Conservation (phyloP, 1,139 yeast genomes). For the Pichia sp. region DNA sequence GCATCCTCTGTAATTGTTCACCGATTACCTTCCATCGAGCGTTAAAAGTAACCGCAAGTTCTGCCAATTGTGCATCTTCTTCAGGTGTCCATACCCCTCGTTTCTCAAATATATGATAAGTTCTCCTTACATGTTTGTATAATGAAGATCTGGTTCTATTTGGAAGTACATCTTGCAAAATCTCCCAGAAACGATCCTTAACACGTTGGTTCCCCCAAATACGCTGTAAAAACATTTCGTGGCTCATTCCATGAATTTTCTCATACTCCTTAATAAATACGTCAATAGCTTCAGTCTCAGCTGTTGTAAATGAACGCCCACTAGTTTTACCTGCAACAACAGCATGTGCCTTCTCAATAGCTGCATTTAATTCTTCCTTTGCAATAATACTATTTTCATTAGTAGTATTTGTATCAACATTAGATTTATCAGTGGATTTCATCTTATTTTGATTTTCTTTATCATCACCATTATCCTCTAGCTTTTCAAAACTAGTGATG, state of each 20-base stretch:
- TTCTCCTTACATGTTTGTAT: conserved; percentile 85
- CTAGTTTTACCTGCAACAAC: conserved; percentile 21
- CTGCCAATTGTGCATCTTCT: conserved; percentile 64
- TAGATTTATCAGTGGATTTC: no score
- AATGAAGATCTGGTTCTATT: conserved; percentile 80
- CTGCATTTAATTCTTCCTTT: conserved; percentile 27
- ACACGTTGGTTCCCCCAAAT: conserved; percentile 83
- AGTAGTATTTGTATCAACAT: no score
- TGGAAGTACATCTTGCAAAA: conserved; percentile 68
- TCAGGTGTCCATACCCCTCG: conserved; percentile 85
- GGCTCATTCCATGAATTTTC: conserved; percentile 49
- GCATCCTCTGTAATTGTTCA: conserved; percentile 77
- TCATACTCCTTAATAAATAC: conserved; percentile 66
- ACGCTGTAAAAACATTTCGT: conserved; percentile 68
- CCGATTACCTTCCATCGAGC: conserved; percentile 89
- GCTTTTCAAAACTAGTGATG: no score
- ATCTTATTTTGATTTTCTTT: no score
- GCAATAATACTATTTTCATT: no score
- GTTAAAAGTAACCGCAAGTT: conserved; percentile 57
- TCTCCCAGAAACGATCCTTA: conserved; percentile 87
- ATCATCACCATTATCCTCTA: no score
- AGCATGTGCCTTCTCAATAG: conserved; percentile 30
- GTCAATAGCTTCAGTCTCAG: conserved; percentile 67
- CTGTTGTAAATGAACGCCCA: conserved; percentile 49
- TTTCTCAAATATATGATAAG: conserved; percentile 77